Evolutionary conservation across 495 filamentous ascomycete genomes (phyloP), one percentile per base, ranked within the genome.

Genomic region (Choiromyces venosus): DNA sequence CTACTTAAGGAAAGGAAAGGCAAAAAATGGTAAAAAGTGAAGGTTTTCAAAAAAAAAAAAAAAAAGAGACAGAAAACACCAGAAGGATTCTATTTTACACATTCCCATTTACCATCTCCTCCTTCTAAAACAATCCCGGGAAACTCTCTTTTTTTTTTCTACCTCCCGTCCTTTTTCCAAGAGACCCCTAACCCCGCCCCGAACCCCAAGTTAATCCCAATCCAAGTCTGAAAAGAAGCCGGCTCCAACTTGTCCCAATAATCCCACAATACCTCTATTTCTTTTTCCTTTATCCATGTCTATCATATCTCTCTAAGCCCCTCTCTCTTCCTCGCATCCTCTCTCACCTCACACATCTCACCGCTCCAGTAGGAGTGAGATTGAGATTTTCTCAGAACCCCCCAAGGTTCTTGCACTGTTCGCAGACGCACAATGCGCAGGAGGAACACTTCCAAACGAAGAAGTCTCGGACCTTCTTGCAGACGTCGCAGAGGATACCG

Each of bases 401-500:
- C 65, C 77, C 77, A 64, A 77, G 52, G 14, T 46, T 76, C 71
- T 78, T 79, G 61, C 77, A 79, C n/a, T 71, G 72, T 18, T 77
- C 70, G 38, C 77, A 79, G 16, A 79, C 77, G 42, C 77, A 79
- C 9, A 79, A 64, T 8, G 76, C 40, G 25, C 77, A 79, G 25
- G 52, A 39, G 40, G 67, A 56, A 71, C 77, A 79, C 36, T 67
- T 75, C 77, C 78, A 72, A 61, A 74, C 71, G 33, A 75, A 79
- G 21, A 79, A 74, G 36, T 79, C 71, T 21, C 52, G 76, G 35
- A 79, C 77, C 35, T 79, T 79, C 25, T 75, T 71, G 72, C 77
- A 79, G 68, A 79, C 68, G 52, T 79, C 72, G 36, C 77, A 79
- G 33, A 69, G 65, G 25, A 75, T 61, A 18, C 39, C 77, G 14